Conservation (phyloP, 2,329 filamentous ascomycete genomes). For the Berkeleyomyces rouxiae region DNA sequence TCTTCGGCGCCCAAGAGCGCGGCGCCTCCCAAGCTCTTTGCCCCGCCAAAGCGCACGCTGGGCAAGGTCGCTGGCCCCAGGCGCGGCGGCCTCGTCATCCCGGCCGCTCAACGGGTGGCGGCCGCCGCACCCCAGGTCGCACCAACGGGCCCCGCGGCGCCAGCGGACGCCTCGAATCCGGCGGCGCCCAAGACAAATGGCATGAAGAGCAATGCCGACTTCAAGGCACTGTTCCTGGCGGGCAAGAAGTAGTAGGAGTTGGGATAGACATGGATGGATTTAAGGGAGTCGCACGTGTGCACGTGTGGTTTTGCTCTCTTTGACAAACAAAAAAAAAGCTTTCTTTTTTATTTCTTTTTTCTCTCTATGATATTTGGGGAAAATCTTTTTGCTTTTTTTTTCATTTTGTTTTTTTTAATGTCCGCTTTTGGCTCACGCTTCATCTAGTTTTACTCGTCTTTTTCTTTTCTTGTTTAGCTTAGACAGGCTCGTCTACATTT, state of each 20-base stretch:
- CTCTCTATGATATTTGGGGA: neutral
- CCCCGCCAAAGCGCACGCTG: conserved; percentile 17
- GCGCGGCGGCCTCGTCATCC: conserved; percentile 25
- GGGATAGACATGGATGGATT: too few relatives aligned
- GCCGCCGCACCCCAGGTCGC: conserved; percentile 18
- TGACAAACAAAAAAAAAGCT: neutral
- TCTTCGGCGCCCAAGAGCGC: neutral
- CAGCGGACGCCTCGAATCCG: conserved; percentile 14
- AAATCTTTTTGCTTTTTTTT: neutral
- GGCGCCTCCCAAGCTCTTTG: conserved; percentile 10
- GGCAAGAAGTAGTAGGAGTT: conserved; percentile 12
- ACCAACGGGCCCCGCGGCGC: conserved; percentile 15
- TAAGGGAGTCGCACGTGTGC: neutral
- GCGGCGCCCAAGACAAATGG: neutral
- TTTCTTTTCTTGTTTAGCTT: neutral
- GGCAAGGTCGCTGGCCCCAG: conserved; percentile 19
- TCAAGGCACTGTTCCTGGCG: conserved; percentile 33
- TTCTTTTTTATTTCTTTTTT: neutral
- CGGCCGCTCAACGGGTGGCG: conserved; percentile 22
- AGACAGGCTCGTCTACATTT: too few relatives aligned
- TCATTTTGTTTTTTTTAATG: neutral
- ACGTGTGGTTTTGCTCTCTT: neutral
- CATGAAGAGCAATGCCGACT: conserved; percentile 39
- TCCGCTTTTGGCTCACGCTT: neutral
- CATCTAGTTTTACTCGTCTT: neutral